Conservation (phyloP, 192 early-diverging fungal genomes). For the Lobosporangium transversale region DNA sequence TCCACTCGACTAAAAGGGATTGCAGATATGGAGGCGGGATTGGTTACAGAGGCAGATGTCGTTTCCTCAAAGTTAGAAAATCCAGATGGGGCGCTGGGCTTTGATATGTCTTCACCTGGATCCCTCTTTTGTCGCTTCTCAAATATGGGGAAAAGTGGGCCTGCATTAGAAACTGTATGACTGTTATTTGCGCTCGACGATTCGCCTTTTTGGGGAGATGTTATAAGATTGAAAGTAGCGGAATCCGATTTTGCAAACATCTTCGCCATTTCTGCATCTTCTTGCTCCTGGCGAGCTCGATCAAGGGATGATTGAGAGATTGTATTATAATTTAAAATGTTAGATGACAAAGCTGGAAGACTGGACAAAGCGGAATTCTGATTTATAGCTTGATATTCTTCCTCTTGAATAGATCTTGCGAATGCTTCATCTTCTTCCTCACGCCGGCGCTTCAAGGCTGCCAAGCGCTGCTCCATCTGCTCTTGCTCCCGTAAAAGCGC, state of each 20-base stretch:
- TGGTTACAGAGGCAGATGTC: too few relatives aligned
- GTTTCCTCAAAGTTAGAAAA: too few relatives aligned
- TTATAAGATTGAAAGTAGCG: constrained; percentile 20
- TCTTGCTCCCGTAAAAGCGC: constrained; percentile 32
- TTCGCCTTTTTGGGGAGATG: constrained; percentile 17
- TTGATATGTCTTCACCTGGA: not conserved
- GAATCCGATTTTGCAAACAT: constrained; percentile 33
- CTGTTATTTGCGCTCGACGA: too few relatives aligned
- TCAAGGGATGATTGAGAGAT: constrained; percentile 16
- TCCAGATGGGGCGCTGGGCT: too few relatives aligned
- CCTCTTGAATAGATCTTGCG: constrained; percentile 36
- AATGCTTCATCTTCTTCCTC: constrained; percentile 43
- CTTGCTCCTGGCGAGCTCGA: constrained; percentile 31
- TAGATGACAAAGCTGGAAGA: not conserved
- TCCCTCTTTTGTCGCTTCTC: constrained; percentile 4
- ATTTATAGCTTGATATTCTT: constrained; percentile 16
- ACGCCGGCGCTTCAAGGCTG: constrained; percentile 32
- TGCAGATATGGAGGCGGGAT: too few relatives aligned
- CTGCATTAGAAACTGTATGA: too few relatives aligned
- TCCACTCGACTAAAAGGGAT: too few relatives aligned
- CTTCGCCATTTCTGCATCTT: constrained; percentile 46
- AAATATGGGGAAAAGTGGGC: constrained; percentile 24
- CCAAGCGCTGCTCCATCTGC: constrained; percentile 34
- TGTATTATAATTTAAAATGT: not conserved
- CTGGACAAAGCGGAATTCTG: not conserved